Base-by-base conservation (phyloP, 208 protist genomes). In the Lotmaria passim region DNA sequence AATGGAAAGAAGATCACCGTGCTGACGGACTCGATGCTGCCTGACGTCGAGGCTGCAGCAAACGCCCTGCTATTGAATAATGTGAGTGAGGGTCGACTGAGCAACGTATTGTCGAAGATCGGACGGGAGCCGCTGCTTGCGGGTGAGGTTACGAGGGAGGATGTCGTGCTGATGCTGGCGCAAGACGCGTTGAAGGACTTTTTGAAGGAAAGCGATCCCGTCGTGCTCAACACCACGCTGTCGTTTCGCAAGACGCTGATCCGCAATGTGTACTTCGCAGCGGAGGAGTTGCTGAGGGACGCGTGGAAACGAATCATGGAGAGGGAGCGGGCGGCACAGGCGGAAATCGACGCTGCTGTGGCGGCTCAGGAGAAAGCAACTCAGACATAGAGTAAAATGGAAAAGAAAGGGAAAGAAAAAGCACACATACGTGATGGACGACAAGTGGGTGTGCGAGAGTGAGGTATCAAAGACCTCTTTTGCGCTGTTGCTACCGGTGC, bases 121-220 rank as follows among this genome's bases (percentile, higher is more conserved):
- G 91, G 91, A 10, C 82, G 82, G 14, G 88, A 94, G 73, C 86
- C 89, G 38, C 69, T 96, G 23, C 75, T 89, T 11, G 69, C 76
- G 0, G 85, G 89, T 0, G 79, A 91, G 61, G 73, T 89, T 5
- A 83, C 69, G n/a, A 50, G 79, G 68, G 57, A 60, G 6, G 83
- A 91, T 52, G 79, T 96, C 7, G 75, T 72, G 19, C 56, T 90
- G 47, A 66, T 96, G 79, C 83, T 96, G 2, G 88, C 91, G 28
- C 91, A 96, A 80, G 91, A 96, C 48, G 88, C 91, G 24, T 58
- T 96, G 53, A 96, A 96, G 78, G 91, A 96, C 58, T 96, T 93
- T 62, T 73, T 96, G n/a, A 96, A 94, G 78, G 86, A 94, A 23
- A 75, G 78, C 44, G 88, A 93, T 33, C 57, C 60, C 15, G 60